Evolutionary conservation across 257 asterid genomes (phyloP).

Genomic region (Cinchona pubescens): DNA sequence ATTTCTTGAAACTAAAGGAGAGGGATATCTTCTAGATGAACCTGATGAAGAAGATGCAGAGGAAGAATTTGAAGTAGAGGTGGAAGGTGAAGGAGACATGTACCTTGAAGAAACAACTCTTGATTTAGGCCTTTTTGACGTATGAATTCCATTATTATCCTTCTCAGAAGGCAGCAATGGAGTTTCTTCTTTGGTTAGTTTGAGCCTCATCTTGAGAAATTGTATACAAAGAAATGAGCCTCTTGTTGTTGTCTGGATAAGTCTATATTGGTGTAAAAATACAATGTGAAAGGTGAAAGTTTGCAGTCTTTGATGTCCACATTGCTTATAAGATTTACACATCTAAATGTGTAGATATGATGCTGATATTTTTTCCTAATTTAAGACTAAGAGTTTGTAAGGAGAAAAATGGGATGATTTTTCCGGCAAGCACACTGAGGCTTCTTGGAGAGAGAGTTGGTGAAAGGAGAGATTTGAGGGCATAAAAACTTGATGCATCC

Average conservation of each 20-base stretch:
- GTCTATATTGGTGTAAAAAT: no score
- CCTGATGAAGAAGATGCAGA: conserved; percentile 60
- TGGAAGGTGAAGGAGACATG: conserved; percentile 82
- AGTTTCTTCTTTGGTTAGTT: conserved; percentile 42
- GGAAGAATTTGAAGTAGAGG: conserved; percentile 72
- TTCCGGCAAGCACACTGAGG: conserved; percentile 42
- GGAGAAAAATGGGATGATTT: conserved; percentile 19
- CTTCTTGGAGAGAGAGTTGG: conserved; percentile 23
- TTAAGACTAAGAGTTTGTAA: conserved; percentile 21
- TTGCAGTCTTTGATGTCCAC: no score
- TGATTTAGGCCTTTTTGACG: conserved; percentile 68
- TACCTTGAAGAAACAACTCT: conserved; percentile 76
- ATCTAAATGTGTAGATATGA: conserved; percentile 6
- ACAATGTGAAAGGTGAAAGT: no score
- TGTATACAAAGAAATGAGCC: no score
- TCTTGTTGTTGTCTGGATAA: no score
- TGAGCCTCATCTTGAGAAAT: conserved; percentile 39
- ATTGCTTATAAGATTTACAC: no score
- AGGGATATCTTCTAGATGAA: conserved; percentile 70
- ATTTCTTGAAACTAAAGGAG: conserved; percentile 64
- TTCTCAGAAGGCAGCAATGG: conserved; percentile 88
- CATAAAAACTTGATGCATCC: conserved; percentile 31
- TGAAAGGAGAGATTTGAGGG: conserved; percentile 41
- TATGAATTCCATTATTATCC: conserved; percentile 51
- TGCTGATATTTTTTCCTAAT: conserved; percentile 9